Evolutionary conservation across 495 filamentous ascomycete genomes (phyloP).

Genomic region (Penicillium dipodomyicola): DNA sequence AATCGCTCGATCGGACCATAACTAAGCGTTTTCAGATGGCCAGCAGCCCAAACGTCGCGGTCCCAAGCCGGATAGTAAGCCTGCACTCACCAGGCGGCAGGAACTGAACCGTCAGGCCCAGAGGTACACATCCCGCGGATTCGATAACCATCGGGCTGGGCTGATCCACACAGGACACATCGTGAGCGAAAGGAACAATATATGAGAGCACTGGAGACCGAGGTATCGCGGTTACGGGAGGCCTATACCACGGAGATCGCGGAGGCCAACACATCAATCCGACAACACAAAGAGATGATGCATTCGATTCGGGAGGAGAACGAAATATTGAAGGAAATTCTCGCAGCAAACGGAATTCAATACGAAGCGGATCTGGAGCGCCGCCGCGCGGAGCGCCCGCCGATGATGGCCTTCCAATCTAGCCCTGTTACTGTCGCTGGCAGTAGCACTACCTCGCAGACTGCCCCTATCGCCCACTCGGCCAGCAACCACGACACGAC

Average conservation of each 20-base stretch:
- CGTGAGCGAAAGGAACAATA: conserved; percentile 96
- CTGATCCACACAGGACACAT: conserved; percentile 63
- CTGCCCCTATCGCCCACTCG: conserved; percentile 25
- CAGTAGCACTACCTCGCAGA: conserved; percentile 41
- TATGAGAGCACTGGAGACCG: conserved; percentile 87
- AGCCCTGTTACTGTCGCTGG: conserved; percentile 28
- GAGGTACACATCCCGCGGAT: conserved; percentile 53
- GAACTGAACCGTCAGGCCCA: conserved; percentile 96
- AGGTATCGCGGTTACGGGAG: conserved; percentile 69
- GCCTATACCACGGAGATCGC: conserved; percentile 44
- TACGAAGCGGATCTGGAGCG: conserved; percentile 45
- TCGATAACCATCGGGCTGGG: conserved; percentile 6
- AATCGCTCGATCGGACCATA: background rate
- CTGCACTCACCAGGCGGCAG: conserved; percentile 87
- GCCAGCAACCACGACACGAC: conserved; percentile 34
- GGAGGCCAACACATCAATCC: conserved; percentile 35
- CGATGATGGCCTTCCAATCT: conserved; percentile 27
- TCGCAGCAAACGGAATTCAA: conserved; percentile 69
- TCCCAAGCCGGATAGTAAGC: conserved; percentile 95
- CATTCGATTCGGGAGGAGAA: conserved; percentile 58
- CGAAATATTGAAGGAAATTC: conserved; percentile 67
- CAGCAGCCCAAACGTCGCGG: conserved; percentile 84
- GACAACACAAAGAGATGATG: conserved; percentile 45
- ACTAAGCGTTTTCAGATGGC: conserved; percentile 57
- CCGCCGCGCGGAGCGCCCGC: conserved; percentile 35